These are phyloP conservation scores for Saccharum hybrid DNA, from an alignment of 202 grass and related monocot genomes.

Conservation along the genomic window DNA sequence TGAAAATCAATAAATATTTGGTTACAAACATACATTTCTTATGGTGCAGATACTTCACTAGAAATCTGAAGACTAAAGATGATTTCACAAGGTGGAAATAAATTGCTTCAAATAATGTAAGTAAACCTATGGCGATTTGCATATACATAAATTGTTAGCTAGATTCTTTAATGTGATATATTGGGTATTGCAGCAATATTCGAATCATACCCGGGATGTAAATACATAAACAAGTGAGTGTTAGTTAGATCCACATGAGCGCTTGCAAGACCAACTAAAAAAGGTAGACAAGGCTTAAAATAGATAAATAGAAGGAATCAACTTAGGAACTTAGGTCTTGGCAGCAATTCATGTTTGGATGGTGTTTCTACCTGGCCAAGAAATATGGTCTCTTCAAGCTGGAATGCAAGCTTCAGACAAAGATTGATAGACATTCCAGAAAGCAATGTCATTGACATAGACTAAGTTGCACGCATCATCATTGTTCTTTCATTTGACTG, in stretches of 20 bases:
- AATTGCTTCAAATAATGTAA: background rate
- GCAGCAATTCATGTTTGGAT: background rate
- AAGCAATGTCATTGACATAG: constrained; percentile 86
- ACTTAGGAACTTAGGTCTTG: constrained; percentile 19
- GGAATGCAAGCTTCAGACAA: constrained; percentile 87
- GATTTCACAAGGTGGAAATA: constrained; percentile 13
- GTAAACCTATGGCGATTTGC: background rate
- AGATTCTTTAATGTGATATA: background rate
- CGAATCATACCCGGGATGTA: background rate
- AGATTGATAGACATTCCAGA: constrained; percentile 94
- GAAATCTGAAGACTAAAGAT: constrained; percentile 29
- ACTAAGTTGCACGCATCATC: constrained; percentile 79
- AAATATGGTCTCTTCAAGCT: constrained; percentile 97
- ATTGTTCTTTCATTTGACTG: constrained; percentile 75
- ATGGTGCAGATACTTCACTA: constrained; percentile 19
- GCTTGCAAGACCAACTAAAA: background rate
- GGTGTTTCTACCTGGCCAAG: constrained; percentile 79
- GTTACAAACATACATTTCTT: constrained; percentile 30
- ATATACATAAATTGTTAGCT: constrained; percentile 14
- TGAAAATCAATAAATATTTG: constrained; percentile 14
- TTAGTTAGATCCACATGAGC: constrained; percentile 1
- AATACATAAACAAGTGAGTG: background rate
- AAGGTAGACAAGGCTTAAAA: background rate
- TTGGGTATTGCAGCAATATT: background rate
- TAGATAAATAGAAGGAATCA: constrained; percentile 27